These are phyloP conservation scores for Dictyostelium intermedium DNA, from an alignment of 78 protist genomes.

Conservation along the genomic window DNA sequence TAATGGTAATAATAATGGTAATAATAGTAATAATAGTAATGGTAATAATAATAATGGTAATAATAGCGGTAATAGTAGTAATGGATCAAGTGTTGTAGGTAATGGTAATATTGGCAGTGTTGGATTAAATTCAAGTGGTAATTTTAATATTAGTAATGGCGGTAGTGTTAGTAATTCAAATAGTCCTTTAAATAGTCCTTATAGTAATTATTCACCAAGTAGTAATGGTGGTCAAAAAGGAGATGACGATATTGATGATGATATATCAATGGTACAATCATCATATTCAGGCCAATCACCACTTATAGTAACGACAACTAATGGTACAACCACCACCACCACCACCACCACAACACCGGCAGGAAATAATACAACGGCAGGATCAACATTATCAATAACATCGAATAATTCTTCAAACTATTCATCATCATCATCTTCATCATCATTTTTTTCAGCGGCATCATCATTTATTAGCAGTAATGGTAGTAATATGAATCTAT, in stretches of 20 bases:
- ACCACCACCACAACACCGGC: background rate
- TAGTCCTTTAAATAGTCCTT: slow-evolving; percentile 17
- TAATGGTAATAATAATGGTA: background rate
- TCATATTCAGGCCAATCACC: background rate
- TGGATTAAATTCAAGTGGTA: background rate
- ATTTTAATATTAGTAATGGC: background rate
- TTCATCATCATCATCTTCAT: background rate
- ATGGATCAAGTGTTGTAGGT: background rate
- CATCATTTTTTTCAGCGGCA: background rate
- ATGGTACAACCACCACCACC: background rate
- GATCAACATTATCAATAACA: background rate
- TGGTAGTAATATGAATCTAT: background rate
- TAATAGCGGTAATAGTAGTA: background rate
- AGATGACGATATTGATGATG: slow-evolving; percentile 6
- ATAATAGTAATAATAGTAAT: background rate
- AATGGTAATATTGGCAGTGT: background rate
- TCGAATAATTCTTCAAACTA: background rate
- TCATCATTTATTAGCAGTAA: slow-evolving; percentile 23
- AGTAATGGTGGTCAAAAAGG: background rate
- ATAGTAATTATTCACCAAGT: background rate
- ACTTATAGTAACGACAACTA: background rate
- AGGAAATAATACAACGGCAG: background rate
- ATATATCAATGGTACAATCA: background rate
- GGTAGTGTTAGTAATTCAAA: background rate
- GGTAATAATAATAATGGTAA: background rate